Base-by-base conservation (phyloP, 2,329 filamentous ascomycete species). In the Monilinia polystroma region DNA sequence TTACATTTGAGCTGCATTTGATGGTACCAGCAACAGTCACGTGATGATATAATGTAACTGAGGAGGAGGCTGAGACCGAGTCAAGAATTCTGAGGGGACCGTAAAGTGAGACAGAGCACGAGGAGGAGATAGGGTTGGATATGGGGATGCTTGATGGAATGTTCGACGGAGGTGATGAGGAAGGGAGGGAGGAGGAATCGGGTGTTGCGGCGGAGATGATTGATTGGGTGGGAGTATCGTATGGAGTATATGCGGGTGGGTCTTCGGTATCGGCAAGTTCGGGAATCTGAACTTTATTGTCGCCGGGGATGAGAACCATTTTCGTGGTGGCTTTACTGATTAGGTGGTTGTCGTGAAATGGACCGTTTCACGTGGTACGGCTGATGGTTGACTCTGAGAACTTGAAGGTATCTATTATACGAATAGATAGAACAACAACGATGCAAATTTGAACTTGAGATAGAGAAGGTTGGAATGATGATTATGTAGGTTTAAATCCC, bases 51-150 rank as follows among this genome's bases (percentile, higher is more conserved):
- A 71, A 56, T 6, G 65, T 66, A 0, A 71, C 23, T 14, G 63
- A 65, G 14, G 66, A 67, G 6, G 68, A 66, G 14, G 49, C 56
- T 7, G 66, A 68, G 14, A 72, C 71, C 0, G 67, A 43, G 20
- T 71, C 71, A 10, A 70, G 68, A 35, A 73, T 68, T 35, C 69
- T 63, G 26, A 73, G 63, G 0, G 72, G 72, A 0, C 71, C 72
- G 8, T 45, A 54, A 8, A 73, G 63, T 2, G 65, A 62, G 11
- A 73, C 69, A 0, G 71, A 16, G 18, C 32, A 23, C 14, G 38
- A 53, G 7, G 71, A 63, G 43, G 60, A 69, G 20, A 73, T 51
- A 7, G 66, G 59, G 26, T 73, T 67, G 7, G 70, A 71, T 29
- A 66, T 41, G 14, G 70, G 71, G 16, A 68, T 59, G 23, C 64